Conservation (phyloP, 805 yeast species). For the Metschnikowia borealis region DNA sequence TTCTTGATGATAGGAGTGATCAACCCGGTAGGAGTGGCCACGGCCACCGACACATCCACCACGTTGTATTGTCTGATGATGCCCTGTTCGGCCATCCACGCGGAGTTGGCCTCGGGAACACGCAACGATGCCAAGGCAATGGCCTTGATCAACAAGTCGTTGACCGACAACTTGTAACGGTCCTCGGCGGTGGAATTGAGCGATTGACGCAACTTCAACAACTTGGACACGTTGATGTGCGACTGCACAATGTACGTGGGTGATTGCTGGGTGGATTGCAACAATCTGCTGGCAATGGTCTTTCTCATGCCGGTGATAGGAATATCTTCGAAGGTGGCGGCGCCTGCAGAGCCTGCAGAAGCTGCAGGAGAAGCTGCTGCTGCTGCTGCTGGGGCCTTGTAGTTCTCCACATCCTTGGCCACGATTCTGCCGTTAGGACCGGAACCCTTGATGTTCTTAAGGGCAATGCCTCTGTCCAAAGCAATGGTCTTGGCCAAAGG, state of each 20-base stretch:
- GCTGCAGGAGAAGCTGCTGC: conserved; percentile 34
- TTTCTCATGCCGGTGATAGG: conserved; percentile 91
- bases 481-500: conserved; percentile 94
- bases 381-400: conserved; percentile 44
- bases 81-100: conserved; percentile 86
- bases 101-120: conserved; percentile 91
- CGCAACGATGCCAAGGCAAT: conserved; percentile 83
- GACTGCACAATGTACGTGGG: conserved; percentile 95
- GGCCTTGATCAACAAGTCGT: conserved; percentile 93
- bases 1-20: conserved; percentile 92
- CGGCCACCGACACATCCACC: conserved; percentile 98
- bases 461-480: conserved; percentile 82
- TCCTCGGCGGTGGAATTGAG: conserved; percentile 83
- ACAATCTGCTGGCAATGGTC: conserved; percentile 84
- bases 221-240: conserved; percentile 78
- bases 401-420: conserved; percentile 82
- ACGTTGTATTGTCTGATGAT: conserved; percentile 86
- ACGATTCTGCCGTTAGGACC: conserved; percentile 96
- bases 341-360: conserved; percentile 44
- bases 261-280: conserved; percentile 77
- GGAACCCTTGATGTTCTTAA: conserved; percentile 81
- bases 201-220: conserved; percentile 86
- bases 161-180: conserved; percentile 85
- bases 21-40: conserved; percentile 95
- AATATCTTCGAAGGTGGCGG: conserved; percentile 68